Conservation (phyloP, 1,284 basidiomycete genomes). For the Cryptococcus sp. region DNA sequence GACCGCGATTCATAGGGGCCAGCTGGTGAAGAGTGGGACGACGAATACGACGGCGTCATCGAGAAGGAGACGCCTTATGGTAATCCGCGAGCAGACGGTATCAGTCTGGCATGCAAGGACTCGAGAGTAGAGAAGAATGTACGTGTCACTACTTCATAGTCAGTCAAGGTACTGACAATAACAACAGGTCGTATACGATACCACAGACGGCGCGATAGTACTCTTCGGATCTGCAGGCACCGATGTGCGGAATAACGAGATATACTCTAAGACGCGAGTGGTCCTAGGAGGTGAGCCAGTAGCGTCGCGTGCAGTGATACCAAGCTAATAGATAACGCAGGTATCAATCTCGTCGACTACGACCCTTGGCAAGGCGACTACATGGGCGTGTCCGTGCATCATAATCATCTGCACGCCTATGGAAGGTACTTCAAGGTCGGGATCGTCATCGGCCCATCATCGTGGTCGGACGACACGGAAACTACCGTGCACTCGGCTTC, state of each 20-base stretch:
- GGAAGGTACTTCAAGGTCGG: conserved; percentile 51
- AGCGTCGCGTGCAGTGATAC: background rate
- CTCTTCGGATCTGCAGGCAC: conserved; percentile 51
- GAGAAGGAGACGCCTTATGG: conserved; percentile 45
- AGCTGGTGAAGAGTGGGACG: conserved; percentile 55
- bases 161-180: background rate
- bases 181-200: conserved; percentile 50
- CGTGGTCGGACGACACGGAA: conserved; percentile 55
- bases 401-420: conserved; percentile 50
- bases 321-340: conserved; percentile 14
- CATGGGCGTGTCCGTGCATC: conserved; percentile 42
- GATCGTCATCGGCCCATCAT: conserved; percentile 51
- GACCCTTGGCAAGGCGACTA: conserved; percentile 55
- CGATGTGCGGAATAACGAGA: conserved; percentile 45
- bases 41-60: conserved; percentile 50
- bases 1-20: conserved; percentile 41
- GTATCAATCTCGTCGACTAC: conserved; percentile 54
- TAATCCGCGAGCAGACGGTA: conserved; percentile 52
- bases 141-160: conserved; percentile 11
- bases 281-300: conserved; percentile 46
- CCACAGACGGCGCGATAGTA: conserved; percentile 54
- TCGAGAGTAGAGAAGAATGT: conserved; percentile 52
- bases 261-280: conserved; percentile 50
- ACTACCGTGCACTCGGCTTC: conserved; percentile 46
- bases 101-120: conserved; percentile 54